phyloP scores from a whole-genome alignment of 306 rosid species.

The Delonix regia region DNA sequence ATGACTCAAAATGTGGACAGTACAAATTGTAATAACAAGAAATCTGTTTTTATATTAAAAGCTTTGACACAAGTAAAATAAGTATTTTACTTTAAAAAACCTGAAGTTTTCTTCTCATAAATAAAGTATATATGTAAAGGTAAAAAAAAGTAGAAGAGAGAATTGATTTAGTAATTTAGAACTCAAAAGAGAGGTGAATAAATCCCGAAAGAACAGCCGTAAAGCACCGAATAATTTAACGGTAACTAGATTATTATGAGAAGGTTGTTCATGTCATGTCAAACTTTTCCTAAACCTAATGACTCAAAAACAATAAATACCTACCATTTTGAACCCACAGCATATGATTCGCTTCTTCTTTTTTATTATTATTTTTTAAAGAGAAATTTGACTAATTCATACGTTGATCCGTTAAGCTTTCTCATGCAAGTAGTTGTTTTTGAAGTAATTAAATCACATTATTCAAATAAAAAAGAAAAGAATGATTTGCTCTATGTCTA shows the following conservation, averaged over 20 bases:
- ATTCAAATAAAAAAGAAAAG: not conserved
- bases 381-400: constrained; percentile 37
- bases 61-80: too few species aligned
- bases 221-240: constrained; percentile 43
- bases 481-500: not conserved
- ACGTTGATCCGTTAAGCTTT: constrained; percentile 31
- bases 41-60: not conserved
- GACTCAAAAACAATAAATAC: constrained; percentile 32
- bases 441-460: not conserved
- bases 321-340: constrained; percentile 38
- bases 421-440: constrained; percentile 3
- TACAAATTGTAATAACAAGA: too few species aligned
- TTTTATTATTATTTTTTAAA: constrained; percentile 26
- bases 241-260: constrained; percentile 43
- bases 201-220: constrained; percentile 30
- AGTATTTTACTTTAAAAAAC: not conserved
- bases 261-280: constrained; percentile 37
- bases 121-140: not conserved
- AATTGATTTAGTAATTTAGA: not conserved
- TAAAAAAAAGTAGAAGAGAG: not conserved
- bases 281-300: constrained; percentile 26
- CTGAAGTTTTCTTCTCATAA: not conserved
- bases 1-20: too few species aligned
- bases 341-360: not conserved
- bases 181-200: constrained; percentile 33